Percentiles rank a stretch among this genome's conserved stretches.
phyloP scores from a whole-genome alignment of 2,329 filamentous ascomycete species.

The Trichoderma sp. region DNA sequence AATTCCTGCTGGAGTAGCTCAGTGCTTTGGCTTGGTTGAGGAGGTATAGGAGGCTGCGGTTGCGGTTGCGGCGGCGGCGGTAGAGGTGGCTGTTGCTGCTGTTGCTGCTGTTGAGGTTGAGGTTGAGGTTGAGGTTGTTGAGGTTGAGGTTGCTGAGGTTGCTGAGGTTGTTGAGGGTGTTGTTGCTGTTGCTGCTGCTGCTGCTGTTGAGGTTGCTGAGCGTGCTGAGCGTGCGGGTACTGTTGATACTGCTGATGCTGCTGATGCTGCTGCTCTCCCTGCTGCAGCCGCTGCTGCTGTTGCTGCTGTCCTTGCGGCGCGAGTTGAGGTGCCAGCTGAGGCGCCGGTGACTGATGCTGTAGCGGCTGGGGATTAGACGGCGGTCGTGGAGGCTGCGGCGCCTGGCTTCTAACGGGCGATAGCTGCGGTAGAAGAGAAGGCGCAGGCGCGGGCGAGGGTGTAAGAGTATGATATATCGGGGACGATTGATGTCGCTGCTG shows the following conservation, averaged over 20 bases:
- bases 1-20: constrained; percentile 8
- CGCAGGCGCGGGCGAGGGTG: constrained; percentile 25
- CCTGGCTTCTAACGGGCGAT: constrained; percentile 21
- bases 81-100: too few species aligned
- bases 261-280: constrained; percentile 6
- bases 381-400: constrained; percentile 18
- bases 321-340: constrained; percentile 8
- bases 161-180: constrained; percentile 24
- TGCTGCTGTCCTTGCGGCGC: constrained; percentile 10
- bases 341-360: neutral
- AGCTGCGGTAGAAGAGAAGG: constrained; percentile 14
- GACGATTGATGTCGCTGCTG: constrained; percentile 31
- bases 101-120: neutral
- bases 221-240: constrained; percentile 20
- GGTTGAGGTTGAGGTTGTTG: too few species aligned
- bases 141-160: constrained; percentile 27
- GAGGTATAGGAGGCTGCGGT: constrained; percentile 2
- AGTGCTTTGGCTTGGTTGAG: neutral
- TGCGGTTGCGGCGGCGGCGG: neutral
- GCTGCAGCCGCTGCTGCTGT: constrained; percentile 9
- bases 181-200: constrained; percentile 22
- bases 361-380: constrained; percentile 20
- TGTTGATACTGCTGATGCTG: constrained; percentile 13
- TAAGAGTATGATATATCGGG: constrained; percentile 23
- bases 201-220: constrained; percentile 23